Evolutionary conservation across 306 rosid genomes (phyloP).

Genomic region (Lathyrus oleraceus): DNA sequence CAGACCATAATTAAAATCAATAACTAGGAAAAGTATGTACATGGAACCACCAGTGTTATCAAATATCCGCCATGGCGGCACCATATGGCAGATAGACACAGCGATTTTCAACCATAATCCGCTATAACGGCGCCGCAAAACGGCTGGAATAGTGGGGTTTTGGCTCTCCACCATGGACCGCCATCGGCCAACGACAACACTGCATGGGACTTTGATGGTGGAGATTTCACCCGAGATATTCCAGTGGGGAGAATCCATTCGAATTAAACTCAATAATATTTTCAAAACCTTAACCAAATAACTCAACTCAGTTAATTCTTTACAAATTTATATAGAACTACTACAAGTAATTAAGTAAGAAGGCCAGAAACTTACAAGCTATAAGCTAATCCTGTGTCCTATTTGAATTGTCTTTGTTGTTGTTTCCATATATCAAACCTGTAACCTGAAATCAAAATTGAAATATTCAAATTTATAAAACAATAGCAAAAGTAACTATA

Average conservation of each 20-base stretch:
- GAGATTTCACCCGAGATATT: not conserved
- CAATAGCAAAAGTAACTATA: not conserved
- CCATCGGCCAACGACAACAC: no score
- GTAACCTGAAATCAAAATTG: slow-evolving; percentile 50
- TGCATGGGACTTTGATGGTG: not conserved
- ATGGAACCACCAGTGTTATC: no score
- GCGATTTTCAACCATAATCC: no score
- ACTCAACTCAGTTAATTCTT: not conserved
- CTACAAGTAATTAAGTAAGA: not conserved
- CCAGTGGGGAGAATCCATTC: not conserved
- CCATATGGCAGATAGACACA: no score
- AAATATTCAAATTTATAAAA: not conserved
- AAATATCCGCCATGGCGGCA: no score
- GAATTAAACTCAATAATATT: not conserved
- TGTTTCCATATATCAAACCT: slow-evolving; percentile 81
- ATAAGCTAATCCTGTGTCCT: slow-evolving; percentile 44
- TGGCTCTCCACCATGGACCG: no score
- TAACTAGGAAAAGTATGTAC: no score
- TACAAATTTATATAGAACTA: not conserved
- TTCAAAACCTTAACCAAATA: not conserved
- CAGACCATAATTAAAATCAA: no score
- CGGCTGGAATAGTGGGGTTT: no score
- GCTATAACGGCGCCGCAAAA: no score
- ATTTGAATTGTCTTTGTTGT: slow-evolving; percentile 38
- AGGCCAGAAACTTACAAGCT: slow-evolving; percentile 30